Percentiles rank a stretch among this genome's conserved stretches.
Evolutionary conservation across 1,284 basidiomycete species (phyloP).

Genomic region (Marasmius sp.): DNA sequence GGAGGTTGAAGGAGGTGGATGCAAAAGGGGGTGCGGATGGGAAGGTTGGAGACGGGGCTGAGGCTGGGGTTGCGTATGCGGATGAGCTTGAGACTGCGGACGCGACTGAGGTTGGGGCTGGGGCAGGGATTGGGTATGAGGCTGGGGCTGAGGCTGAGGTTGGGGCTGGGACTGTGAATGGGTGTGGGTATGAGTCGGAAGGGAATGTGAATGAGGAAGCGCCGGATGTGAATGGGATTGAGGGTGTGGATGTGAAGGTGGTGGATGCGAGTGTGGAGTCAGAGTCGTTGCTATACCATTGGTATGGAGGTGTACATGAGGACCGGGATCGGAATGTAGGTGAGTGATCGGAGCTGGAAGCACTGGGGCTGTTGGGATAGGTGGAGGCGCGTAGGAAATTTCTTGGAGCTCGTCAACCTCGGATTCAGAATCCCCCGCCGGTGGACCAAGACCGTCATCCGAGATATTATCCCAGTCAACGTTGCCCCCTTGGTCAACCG

Average conservation of each 20-base stretch:
- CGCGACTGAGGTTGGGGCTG: no score
- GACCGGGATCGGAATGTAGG: not conserved
- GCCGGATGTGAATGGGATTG: not conserved
- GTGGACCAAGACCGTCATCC: not conserved
- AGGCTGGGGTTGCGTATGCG: no score
- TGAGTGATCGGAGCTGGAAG: not conserved
- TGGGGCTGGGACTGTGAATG: no score
- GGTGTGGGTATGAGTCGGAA: no score
- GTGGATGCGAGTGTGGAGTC: not conserved
- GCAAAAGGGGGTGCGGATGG: not conserved
- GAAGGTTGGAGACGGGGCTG: no score
- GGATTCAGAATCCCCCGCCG: not conserved
- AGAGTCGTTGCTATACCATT: not conserved
- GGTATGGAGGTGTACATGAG: not conserved
- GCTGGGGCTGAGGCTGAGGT: no score
- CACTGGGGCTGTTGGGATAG: not conserved
- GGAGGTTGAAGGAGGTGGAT: not conserved
- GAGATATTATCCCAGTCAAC: not conserved
- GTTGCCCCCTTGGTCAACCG: not conserved
- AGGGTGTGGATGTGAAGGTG: not conserved
- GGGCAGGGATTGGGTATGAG: no score
- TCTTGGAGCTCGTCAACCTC: not conserved
- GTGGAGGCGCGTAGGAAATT: not conserved
- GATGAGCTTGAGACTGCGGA: no score
- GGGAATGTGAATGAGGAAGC: no score